Percentiles rank a stretch among this genome's conserved stretches.
These are phyloP conservation scores for Boletus mariae DNA, from an alignment of 1,284 basidiomycete species.

Conservation along the genomic window DNA sequence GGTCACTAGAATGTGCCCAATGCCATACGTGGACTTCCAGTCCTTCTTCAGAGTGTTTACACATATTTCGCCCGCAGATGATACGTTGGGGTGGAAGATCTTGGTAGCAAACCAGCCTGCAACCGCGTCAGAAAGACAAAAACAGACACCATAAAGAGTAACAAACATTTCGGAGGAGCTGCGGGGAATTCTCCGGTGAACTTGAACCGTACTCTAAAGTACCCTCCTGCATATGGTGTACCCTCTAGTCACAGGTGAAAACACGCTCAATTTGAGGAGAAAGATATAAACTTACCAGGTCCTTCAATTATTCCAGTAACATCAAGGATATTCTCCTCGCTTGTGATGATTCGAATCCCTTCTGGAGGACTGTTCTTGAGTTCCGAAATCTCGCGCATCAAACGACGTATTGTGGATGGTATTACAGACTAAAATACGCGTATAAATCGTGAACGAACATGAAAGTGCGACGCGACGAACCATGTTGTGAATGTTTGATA, in stretches of 20 bases:
- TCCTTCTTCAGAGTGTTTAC: slow-evolving; percentile 97
- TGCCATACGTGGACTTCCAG: slow-evolving; percentile 91
- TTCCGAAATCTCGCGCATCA: slow-evolving; percentile 81
- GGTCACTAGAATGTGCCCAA: slow-evolving; percentile 85
- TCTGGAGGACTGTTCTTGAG: slow-evolving; percentile 81
- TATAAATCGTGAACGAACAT: background rate
- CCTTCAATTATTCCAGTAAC: slow-evolving; percentile 77
- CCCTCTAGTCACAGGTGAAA: slow-evolving; percentile 51
- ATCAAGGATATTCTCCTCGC: slow-evolving; percentile 82
- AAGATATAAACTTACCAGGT: slow-evolving; percentile 52
- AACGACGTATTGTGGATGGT: slow-evolving; percentile 62
- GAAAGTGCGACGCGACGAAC: slow-evolving; percentile 13
- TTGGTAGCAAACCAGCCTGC: slow-evolving; percentile 86
- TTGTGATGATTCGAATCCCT: slow-evolving; percentile 80
- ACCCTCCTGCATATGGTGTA: slow-evolving; percentile 90
- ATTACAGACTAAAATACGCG: slow-evolving; percentile 37
- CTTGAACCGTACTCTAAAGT: slow-evolving; percentile 83
- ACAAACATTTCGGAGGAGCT: slow-evolving; percentile 86
- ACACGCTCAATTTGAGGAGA: slow-evolving; percentile 16
- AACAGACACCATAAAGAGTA: background rate
- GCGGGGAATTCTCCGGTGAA: slow-evolving; percentile 90
- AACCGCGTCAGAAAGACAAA: slow-evolving; percentile 8
- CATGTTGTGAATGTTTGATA: slow-evolving; percentile 18
- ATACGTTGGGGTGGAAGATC: slow-evolving; percentile 97
- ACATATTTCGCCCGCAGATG: slow-evolving; percentile 87